Base-by-base conservation (phyloP, 1,284 basidiomycete species). In the Trametes versicolor region DNA sequence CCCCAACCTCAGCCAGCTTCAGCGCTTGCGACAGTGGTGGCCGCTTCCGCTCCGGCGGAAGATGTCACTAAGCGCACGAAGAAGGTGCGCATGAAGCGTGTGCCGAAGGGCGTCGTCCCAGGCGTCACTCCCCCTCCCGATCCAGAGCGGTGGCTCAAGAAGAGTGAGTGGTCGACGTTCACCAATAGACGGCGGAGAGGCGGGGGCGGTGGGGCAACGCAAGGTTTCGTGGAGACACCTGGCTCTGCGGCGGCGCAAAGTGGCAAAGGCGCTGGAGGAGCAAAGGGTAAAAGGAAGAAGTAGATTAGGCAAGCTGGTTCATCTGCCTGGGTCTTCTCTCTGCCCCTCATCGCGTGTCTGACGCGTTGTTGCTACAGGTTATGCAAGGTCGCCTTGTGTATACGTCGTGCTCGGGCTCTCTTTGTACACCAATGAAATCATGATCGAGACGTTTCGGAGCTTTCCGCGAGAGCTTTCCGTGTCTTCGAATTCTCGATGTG, bases 91-190 rank as follows among this genome's bases (percentile, higher is more conserved):
- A 85, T 79, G 76, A 86, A 86, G 69, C 88, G 91, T 72, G 82
- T 93, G 23, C 92, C 92, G 17, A 82, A 85, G 60, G 89, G 90
- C 32, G 89, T 93, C 21, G 77, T 87, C 17, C 90, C 87, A 27
- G 92, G 92, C 21, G 88, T 92, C 13, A 92, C 91, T 6, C 91
- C 91, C 23, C 81, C 86, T 37, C 91, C 91, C 56, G 90, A 93
- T 78, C 91, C 92, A 25, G 92, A 94, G 74, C 81, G 93, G 66
- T 93, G 92, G 91, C 77, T 94, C 64, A 94, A 92, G 84, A 93
- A 92, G 80, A 91, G 85, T 62, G 91, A 92, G 75, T 81, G 92
- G 66, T 84, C 88, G 48, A 85, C 79, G 39, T 87, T 83, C 74
- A 79, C 75, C 73, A 72, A 79, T 77, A 74, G 82, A 79, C 82